These are phyloP conservation scores for Lichtheimia hyalospora DNA, from an alignment of 371 early-diverging fungal genomes.

Conservation along the genomic window DNA sequence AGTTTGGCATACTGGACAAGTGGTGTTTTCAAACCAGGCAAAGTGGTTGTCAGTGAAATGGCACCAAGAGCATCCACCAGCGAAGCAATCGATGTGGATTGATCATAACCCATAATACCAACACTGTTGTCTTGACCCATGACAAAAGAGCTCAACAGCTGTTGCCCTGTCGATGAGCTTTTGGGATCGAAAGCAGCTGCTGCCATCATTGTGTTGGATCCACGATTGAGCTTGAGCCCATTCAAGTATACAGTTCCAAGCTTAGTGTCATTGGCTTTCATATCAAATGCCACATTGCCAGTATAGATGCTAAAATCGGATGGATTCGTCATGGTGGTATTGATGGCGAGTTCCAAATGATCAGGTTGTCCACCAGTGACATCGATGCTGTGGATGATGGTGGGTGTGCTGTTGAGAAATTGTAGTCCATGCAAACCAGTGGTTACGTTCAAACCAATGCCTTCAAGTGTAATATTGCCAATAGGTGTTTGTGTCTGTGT, in stretches of 20 bases:
- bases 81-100: slow-evolving; percentile 46
- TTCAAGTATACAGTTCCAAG: slow-evolving; percentile 51
- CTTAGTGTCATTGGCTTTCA: slow-evolving; percentile 31
- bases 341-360: slow-evolving; percentile 48
- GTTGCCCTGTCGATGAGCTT: slow-evolving; percentile 40
- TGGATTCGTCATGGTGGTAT: slow-evolving; percentile 57
- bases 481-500: slow-evolving; percentile 57
- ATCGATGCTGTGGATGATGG: slow-evolving; percentile 50
- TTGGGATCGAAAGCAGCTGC: slow-evolving; percentile 48
- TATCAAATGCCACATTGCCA: slow-evolving; percentile 45
- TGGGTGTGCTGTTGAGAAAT: slow-evolving; percentile 55
- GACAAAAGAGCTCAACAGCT: slow-evolving; percentile 49
- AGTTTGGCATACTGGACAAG: slow-evolving; percentile 46
- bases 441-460: slow-evolving; percentile 54
- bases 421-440: slow-evolving; percentile 56
- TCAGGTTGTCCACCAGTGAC: slow-evolving; percentile 54
- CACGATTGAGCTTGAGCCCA: slow-evolving; percentile 42
- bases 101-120: slow-evolving; percentile 39
- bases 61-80: slow-evolving; percentile 43
- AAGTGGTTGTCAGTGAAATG: slow-evolving; percentile 37
- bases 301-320: slow-evolving; percentile 52
- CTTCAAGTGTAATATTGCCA: slow-evolving; percentile 51
- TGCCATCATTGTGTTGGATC: slow-evolving; percentile 46
- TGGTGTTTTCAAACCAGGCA: slow-evolving; percentile 48
- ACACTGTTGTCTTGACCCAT: slow-evolving; percentile 49